phyloP scores from a whole-genome alignment of 768 basidiomycete species.

The Tremella mesenterica region DNA sequence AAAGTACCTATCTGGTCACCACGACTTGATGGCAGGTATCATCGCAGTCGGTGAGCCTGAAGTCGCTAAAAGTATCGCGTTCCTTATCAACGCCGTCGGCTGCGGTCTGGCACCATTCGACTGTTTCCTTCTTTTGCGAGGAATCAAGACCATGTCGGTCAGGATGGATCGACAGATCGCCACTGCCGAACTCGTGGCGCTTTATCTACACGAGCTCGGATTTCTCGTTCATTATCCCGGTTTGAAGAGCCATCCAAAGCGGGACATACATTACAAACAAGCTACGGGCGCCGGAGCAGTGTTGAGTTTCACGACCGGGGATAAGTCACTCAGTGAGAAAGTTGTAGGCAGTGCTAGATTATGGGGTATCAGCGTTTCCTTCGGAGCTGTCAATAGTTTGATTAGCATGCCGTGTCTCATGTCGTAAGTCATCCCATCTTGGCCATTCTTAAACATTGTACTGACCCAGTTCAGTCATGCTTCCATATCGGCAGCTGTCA shows the following conservation, averaged over 20 bases:
- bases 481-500: slow-evolving; percentile 89
- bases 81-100: slow-evolving; percentile 84
- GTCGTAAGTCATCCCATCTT: no score
- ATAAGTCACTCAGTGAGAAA: slow-evolving; percentile 78
- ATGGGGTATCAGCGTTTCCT: slow-evolving; percentile 97
- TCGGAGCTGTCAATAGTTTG: slow-evolving; percentile 93
- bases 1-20: slow-evolving; percentile 95
- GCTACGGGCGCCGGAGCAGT: slow-evolving; percentile 89
- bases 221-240: slow-evolving; percentile 92
- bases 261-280: slow-evolving; percentile 81
- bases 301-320: slow-evolving; percentile 85
- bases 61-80: slow-evolving; percentile 78
- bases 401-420: slow-evolving; percentile 99
- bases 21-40: slow-evolving; percentile 97
- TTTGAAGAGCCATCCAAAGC: slow-evolving; percentile 66
- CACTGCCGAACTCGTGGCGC: slow-evolving; percentile 71
- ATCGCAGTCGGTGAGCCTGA: slow-evolving; percentile 88
- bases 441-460: no score
- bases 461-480: slow-evolving; percentile 60
- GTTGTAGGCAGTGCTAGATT: slow-evolving; percentile 86
- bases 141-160: slow-evolving; percentile 89
- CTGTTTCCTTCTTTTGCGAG: slow-evolving; percentile 88
- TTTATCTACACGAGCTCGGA: slow-evolving; percentile 72
- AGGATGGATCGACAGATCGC: slow-evolving; percentile 91
- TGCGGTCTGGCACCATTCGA: slow-evolving; percentile 94